phyloP scores from a whole-genome alignment of 148 eudicot species.

The Polygonum maritimum region DNA sequence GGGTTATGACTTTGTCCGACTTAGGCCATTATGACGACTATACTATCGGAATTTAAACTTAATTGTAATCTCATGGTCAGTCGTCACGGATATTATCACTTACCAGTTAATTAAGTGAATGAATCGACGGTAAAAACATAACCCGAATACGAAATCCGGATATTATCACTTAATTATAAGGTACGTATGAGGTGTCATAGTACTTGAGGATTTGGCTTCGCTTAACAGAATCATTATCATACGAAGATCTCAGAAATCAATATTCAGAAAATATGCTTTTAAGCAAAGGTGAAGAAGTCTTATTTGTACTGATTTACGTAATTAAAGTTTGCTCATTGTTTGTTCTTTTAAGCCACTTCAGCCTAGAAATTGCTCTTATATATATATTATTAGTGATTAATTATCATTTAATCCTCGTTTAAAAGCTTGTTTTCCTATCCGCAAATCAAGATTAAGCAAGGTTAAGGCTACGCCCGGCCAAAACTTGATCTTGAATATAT shows the following conservation, averaged over 20 bases:
- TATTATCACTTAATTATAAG: not conserved
- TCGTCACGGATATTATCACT: no score
- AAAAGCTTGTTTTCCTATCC: not conserved
- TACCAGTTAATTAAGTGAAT: no score
- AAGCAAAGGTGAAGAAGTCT: conserved; percentile 44
- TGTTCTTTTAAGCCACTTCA: conserved; percentile 63
- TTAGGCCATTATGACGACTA: no score
- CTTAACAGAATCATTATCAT: not conserved
- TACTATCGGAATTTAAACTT: no score
- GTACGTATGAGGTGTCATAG: not conserved
- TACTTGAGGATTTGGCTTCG: not conserved
- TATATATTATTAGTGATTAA: not conserved
- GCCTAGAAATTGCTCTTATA: conserved; percentile 7
- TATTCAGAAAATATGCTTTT: conserved; percentile 22
- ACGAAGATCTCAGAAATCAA: not conserved
- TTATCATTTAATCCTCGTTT: not conserved
- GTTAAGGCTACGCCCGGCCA: not conserved
- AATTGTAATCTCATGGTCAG: no score
- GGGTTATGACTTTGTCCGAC: no score
- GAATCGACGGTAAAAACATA: not conserved
- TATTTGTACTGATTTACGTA: not conserved
- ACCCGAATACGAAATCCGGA: not conserved
- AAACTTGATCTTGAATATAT: not conserved
- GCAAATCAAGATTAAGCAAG: not conserved
- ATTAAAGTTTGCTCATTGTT: conserved; percentile 4